A percentile compares a stretch with the other conserved stretches of the same genome.
Conservation (phyloP, 2,329 filamentous ascomycete genomes). For the Gremmenia infestans region DNA sequence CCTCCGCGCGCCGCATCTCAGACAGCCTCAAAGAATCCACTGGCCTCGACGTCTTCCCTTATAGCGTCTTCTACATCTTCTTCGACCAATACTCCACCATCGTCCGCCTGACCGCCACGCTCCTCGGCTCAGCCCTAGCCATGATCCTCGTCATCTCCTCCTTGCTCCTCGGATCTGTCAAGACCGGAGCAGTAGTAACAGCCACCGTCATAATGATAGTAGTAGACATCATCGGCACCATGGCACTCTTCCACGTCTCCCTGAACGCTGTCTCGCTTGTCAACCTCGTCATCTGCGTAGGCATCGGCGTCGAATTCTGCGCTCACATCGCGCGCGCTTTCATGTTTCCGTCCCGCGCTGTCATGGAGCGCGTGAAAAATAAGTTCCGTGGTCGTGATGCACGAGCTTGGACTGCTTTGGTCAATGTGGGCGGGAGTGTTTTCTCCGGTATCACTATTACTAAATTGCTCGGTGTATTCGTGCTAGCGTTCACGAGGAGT, state of each 20-base stretch:
- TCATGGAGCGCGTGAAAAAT: constrained; percentile 75
- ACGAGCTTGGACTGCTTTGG: constrained; percentile 84
- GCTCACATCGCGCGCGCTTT: constrained; percentile 95
- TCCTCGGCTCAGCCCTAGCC: constrained; percentile 76
- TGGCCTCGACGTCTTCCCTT: constrained; percentile 83
- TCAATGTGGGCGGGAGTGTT: constrained; percentile 91
- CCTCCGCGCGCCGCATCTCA: constrained; percentile 82
- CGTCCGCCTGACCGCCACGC: constrained; percentile 68
- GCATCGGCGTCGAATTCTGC: constrained; percentile 95
- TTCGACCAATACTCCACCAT: constrained; percentile 95
- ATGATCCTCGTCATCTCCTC: constrained; percentile 81
- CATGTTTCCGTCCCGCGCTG: constrained; percentile 79
- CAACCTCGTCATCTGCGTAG: constrained; percentile 94
- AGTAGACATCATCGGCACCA: constrained; percentile 88
- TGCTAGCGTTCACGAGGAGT: constrained; percentile 88
- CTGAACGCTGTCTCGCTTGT: constrained; percentile 94
- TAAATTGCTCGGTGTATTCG: constrained; percentile 85
- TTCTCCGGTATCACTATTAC: constrained; percentile 96
- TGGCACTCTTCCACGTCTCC: constrained; percentile 83
- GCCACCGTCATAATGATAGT: constrained; percentile 89
- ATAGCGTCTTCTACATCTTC: constrained; percentile 98
- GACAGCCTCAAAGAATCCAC: constrained; percentile 67
- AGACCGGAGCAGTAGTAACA: constrained; percentile 78
- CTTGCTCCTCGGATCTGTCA: constrained; percentile 74
- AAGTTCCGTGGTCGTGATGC: constrained; percentile 79